Evolutionary conservation across 768 basidiomycete genomes (phyloP), one percentile per base, ranked within the genome.

Genomic region (Termitomyces sp.): DNA sequence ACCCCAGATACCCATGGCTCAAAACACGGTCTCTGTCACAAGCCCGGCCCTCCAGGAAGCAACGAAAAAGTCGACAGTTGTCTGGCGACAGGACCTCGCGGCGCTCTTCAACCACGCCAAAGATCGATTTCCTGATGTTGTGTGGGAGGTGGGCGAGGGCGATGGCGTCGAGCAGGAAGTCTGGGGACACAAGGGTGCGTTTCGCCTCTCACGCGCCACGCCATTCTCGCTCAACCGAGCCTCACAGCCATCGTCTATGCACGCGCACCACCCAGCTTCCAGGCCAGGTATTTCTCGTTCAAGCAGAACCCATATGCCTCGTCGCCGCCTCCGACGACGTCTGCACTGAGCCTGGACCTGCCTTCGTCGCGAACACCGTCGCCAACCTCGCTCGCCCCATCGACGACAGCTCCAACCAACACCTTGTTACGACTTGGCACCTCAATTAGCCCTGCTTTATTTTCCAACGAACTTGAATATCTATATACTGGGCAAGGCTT

Each of bases 111-210:
- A 81, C 61, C 78, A 86, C 53, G 89, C 94, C n/a, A 90, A 90
- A 71, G 91, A 95, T 59, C 81, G 92, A 56, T 98, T 95, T 66
- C 89, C 91, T n/a, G 96, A 98, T 74, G 94, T 98, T 50, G 85
- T 92, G n/a, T 98, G 96, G 95, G 85, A 87, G 69, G 77, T 87
- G 19, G 69, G 68, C 32, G 80, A 81, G 50, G 78, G 79, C 58
- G 75, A 73, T 11, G 82, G 78, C 38, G 74, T 76, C 45, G 71
- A 72, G 48, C 80, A 80, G 56, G 84, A 89, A 62, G 85, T 97
- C 27, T 97, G 90, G 87, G 95, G 92, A 4, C 96, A 98, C 71
- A 96, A 98, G 83, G 95, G 95, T 96, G 34, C 16, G 82, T 69
- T 31, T 34, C 14, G 4, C 44, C 3, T 14, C 29, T 27, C 27